A percentile compares a stretch with the other conserved stretches of the same genome.
phyloP scores from a whole-genome alignment of 2,329 filamentous ascomycete genomes.

The Phialophora tarda region DNA sequence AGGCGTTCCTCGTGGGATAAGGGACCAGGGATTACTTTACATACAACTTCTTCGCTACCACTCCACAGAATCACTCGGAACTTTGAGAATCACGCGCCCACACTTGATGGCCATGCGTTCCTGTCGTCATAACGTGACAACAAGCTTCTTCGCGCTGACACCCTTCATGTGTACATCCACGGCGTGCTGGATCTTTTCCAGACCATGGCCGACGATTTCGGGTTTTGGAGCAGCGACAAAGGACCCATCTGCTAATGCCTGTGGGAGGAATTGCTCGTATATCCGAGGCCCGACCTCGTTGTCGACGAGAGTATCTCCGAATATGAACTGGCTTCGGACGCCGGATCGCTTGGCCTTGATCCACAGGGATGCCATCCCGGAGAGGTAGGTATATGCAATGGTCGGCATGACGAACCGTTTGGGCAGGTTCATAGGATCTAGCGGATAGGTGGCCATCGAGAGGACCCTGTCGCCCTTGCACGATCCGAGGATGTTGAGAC shows the following conservation, averaged over 20 bases:
- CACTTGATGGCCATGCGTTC: not conserved
- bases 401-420: slow-evolving; percentile 20
- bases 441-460: slow-evolving; percentile 29
- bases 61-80: no score
- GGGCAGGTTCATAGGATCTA: slow-evolving; percentile 13
- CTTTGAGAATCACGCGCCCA: no score
- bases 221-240: slow-evolving; percentile 50
- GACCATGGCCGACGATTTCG: slow-evolving; percentile 49
- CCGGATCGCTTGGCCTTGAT: slow-evolving; percentile 30
- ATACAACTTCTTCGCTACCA: no score
- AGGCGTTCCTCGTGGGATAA: no score
- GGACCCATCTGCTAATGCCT: slow-evolving; percentile 46
- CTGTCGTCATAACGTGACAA: slow-evolving; percentile 41
- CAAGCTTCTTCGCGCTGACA: slow-evolving; percentile 53
- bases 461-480: slow-evolving; percentile 36
- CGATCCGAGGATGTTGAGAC: slow-evolving; percentile 35
- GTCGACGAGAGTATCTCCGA: slow-evolving; percentile 27
- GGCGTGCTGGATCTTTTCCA: slow-evolving; percentile 52
- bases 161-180: slow-evolving; percentile 48
- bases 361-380: slow-evolving; percentile 19
- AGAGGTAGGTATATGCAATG: slow-evolving; percentile 22
- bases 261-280: slow-evolving; percentile 49
- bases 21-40: no score
- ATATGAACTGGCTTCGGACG: slow-evolving; percentile 35
- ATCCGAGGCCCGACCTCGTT: slow-evolving; percentile 41